Evolutionary conservation across 2,329 filamentous ascomycete species (phyloP).

Genomic region (Talaromyces sp.): DNA sequence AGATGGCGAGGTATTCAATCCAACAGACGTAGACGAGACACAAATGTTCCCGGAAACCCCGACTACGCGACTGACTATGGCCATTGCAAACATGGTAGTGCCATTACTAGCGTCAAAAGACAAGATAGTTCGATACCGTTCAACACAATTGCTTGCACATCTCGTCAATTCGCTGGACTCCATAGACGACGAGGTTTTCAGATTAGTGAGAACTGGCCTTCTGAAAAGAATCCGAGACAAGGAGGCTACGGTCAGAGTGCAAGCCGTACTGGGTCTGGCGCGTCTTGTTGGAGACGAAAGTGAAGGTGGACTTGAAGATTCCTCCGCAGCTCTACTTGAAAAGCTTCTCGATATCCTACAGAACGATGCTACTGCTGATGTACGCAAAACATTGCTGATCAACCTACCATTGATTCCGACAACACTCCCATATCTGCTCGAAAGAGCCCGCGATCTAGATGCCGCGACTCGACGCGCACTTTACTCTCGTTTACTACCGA

Average conservation of each 20-base stretch:
- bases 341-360: slow-evolving; percentile 85
- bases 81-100: slow-evolving; percentile 69
- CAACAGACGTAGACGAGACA: slow-evolving; percentile 64
- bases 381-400: slow-evolving; percentile 78
- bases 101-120: slow-evolving; percentile 83
- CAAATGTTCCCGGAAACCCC: slow-evolving; percentile 77
- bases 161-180: slow-evolving; percentile 89
- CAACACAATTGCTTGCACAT: slow-evolving; percentile 85
- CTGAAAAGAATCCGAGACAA: slow-evolving; percentile 88
- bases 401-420: slow-evolving; percentile 83
- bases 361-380: slow-evolving; percentile 91
- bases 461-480: slow-evolving; percentile 77
- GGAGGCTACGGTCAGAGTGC: slow-evolving; percentile 84
- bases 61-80: slow-evolving; percentile 71
- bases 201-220: slow-evolving; percentile 72
- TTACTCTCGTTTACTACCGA: slow-evolving; percentile 81
- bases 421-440: slow-evolving; percentile 81
- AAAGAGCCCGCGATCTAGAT: slow-evolving; percentile 86
- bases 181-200: slow-evolving; percentile 88
- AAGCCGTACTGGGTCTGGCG: slow-evolving; percentile 87
- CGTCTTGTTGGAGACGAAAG: slow-evolving; percentile 72
- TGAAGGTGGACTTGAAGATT: slow-evolving; percentile 65
- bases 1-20: slow-evolving; percentile 63
- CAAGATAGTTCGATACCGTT: slow-evolving; percentile 84
- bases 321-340: slow-evolving; percentile 66